Conservation (phyloP, 1,139 yeast species). For the Hanseniaspora sp. region DNA sequence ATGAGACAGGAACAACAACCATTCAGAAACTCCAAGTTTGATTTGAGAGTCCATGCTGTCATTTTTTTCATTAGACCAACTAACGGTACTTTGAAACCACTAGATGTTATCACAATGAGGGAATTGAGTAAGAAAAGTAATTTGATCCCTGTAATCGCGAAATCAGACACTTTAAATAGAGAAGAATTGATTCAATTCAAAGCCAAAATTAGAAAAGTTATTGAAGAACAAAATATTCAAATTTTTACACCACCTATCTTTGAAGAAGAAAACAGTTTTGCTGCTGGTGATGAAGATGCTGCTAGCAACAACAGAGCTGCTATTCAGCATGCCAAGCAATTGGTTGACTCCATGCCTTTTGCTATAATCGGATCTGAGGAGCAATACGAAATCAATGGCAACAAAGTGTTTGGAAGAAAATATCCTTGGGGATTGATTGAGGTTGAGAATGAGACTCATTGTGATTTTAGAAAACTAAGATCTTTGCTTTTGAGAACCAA, state of each 20-base stretch:
- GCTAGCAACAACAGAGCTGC: conserved; percentile 46
- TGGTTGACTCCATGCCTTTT: conserved; percentile 88
- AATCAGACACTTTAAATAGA: conserved; percentile 84
- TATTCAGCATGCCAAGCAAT: conserved; percentile 68
- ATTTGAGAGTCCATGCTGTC: conserved; percentile 90
- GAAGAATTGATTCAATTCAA: conserved; percentile 73
- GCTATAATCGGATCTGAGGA: conserved; percentile 86
- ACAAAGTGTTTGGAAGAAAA: conserved; percentile 73
- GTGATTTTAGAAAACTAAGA: conserved; percentile 89
- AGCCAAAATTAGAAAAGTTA: conserved; percentile 75
- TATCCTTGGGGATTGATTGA: conserved; percentile 98
- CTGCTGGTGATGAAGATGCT: conserved; percentile 39
- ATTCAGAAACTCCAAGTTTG: conserved; percentile 52
- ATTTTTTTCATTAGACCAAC: conserved; percentile 92
- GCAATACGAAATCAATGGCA: conserved; percentile 68
- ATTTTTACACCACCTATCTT: conserved; percentile 73
- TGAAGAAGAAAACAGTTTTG: conserved; percentile 24
- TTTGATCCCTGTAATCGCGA: conserved; percentile 89
- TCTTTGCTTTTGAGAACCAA: conserved; percentile 80
- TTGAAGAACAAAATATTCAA: conserved; percentile 82
- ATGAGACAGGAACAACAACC: conserved; percentile 98
- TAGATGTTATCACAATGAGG: conserved; percentile 90
- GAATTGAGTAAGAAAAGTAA: conserved; percentile 79
- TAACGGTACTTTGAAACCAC: conserved; percentile 86
- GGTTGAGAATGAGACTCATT: conserved; percentile 89